phyloP scores from a whole-genome alignment of 495 filamentous ascomycete species.

The Hypoxylon trugodes region DNA sequence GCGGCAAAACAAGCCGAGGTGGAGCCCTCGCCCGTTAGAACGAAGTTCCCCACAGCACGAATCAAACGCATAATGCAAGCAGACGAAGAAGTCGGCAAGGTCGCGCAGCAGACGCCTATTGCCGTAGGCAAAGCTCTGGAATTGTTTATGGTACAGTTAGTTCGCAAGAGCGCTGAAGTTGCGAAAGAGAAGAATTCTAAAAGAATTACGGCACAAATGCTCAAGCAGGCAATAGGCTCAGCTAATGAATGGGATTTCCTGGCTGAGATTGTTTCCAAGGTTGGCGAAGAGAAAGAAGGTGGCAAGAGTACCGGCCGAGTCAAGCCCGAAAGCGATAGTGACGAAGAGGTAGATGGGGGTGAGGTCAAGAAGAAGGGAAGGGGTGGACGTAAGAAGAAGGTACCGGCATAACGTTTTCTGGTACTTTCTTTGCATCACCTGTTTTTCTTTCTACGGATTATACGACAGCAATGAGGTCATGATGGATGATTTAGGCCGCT shows the following conservation, averaged over 20 bases:
- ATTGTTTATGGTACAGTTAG: constrained; percentile 95
- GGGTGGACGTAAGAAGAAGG: constrained; percentile 56
- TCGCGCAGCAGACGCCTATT: constrained; percentile 94
- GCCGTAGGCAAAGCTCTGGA: constrained; percentile 95
- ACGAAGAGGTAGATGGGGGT: constrained; percentile 49
- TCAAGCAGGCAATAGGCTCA: constrained; percentile 86
- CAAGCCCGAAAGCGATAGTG: constrained; percentile 55
- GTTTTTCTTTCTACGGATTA: constrained; percentile 33
- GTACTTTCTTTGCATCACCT: background rate
- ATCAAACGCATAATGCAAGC: constrained; percentile 99
- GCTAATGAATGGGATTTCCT: constrained; percentile 95
- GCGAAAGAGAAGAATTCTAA: constrained; percentile 84
- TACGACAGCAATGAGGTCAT: constrained; percentile 39
- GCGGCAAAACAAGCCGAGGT: constrained; percentile 42
- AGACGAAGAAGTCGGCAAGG: constrained; percentile 98
- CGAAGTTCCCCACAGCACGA: constrained; percentile 95
- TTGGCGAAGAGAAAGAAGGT: constrained; percentile 70
- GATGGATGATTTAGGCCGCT: constrained; percentile 37
- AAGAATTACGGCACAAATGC: constrained; percentile 85
- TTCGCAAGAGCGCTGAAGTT: constrained; percentile 83
- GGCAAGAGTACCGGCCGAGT: constrained; percentile 30
- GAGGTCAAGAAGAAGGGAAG: constrained; percentile 54
- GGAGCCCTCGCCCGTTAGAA: constrained; percentile 78
- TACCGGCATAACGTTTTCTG: constrained; percentile 33
- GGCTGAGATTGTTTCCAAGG: constrained; percentile 85